phyloP scores from a whole-genome alignment of 2,329 filamentous ascomycete species.

The Trichoderma cornu-damae region DNA sequence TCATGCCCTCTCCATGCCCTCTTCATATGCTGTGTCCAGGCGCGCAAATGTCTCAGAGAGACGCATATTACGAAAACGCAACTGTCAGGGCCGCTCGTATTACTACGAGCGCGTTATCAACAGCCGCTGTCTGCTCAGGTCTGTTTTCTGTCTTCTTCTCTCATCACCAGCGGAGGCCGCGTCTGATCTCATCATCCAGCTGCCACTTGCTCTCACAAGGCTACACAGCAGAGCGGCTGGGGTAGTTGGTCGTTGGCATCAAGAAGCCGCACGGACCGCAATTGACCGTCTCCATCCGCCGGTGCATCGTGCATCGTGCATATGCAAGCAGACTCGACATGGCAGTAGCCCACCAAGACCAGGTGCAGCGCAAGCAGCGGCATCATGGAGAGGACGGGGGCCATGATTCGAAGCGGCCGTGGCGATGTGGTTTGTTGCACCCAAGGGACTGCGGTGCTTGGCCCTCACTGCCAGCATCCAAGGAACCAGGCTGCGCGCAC shows the following conservation, averaged over 20 bases:
- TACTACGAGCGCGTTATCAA: neutral
- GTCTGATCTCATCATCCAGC: neutral
- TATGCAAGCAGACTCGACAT: slow-evolving; percentile 6
- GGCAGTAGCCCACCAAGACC: neutral
- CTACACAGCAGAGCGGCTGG: slow-evolving; percentile 11
- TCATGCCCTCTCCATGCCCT: neutral
- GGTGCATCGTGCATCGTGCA: neutral
- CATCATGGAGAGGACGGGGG: neutral
- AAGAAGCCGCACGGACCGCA: neutral
- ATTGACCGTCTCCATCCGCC: neutral
- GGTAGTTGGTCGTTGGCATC: neutral
- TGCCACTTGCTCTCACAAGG: neutral
- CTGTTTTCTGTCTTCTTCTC: neutral
- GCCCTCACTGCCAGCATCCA: neutral
- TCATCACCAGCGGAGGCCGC: neutral
- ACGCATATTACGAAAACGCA: slow-evolving; percentile 8
- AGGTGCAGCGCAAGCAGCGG: neutral
- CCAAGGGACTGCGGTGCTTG: neutral
- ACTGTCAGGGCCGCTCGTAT: neutral
- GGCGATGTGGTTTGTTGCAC: neutral
- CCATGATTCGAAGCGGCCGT: neutral
- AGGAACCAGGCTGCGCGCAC: neutral
- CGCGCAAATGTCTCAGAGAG: neutral
- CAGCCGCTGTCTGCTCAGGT: neutral
- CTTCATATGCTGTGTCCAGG: slow-evolving; percentile 1